Conservation (phyloP, 1,139 yeast species). For the Pichia sp. region DNA sequence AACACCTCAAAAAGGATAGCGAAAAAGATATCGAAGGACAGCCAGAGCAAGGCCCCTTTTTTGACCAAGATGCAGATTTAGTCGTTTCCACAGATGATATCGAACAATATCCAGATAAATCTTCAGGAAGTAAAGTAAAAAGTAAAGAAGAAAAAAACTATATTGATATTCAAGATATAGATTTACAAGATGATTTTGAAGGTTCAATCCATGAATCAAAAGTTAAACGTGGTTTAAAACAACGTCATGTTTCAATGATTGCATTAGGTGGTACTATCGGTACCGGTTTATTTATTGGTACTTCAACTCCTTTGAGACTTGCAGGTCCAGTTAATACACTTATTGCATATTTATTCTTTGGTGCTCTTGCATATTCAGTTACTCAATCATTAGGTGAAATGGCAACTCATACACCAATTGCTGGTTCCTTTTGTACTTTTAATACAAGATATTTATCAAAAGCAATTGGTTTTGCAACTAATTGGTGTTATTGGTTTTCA, state of each 20-base stretch:
- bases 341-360: constrained; percentile 61
- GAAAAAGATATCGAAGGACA: no score
- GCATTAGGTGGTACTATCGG: constrained; percentile 71
- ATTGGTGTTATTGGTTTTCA: constrained; percentile 81
- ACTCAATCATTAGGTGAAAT: constrained; percentile 72
- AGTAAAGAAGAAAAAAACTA: constrained; percentile 1
- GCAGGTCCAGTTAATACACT: constrained; percentile 68
- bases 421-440: constrained; percentile 60
- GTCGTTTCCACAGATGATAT: no score
- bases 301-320: constrained; percentile 42
- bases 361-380: constrained; percentile 56
- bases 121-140: constrained; percentile 6
- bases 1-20: no score
- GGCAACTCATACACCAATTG: constrained; percentile 70
- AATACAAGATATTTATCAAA: constrained; percentile 60
- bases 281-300: constrained; percentile 61
- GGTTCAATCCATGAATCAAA: constrained; percentile 18
- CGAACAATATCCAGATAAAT: not conserved
- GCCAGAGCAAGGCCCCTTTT: no score
- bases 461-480: constrained; percentile 73
- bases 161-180: not conserved
- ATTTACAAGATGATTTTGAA: constrained; percentile 10
- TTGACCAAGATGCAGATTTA: no score
- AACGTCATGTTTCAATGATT: constrained; percentile 61
- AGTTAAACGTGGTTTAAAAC: constrained; percentile 41